A percentile compares a stretch with the other conserved stretches of the same genome.
Conservation (phyloP, 2,329 filamentous ascomycete genomes). For the Sordariomycetes sp. region DNA sequence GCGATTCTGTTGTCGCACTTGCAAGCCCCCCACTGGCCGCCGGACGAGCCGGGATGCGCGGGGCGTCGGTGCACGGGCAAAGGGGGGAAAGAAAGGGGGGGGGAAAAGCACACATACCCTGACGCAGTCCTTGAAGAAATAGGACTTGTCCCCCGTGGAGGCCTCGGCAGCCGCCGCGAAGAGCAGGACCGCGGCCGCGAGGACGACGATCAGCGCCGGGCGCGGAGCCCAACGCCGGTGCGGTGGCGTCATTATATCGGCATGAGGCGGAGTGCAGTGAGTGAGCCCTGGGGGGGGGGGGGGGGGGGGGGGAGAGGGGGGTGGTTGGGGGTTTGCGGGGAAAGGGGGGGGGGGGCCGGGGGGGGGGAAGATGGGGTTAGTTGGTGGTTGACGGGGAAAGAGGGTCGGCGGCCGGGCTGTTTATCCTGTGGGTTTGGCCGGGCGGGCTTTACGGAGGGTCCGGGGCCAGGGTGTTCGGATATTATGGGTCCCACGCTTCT, state of each 20-base stretch:
- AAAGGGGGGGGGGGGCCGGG: too few relatives aligned
- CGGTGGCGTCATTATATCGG: not conserved
- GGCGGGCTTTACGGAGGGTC: too few relatives aligned
- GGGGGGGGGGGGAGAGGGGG: not conserved
- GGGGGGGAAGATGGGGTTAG: not conserved
- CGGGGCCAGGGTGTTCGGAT: not conserved
- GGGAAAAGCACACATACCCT: constrained; percentile 37
- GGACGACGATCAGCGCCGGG: not conserved
- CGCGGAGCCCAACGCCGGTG: constrained; percentile 1
- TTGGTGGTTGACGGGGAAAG: too few relatives aligned
- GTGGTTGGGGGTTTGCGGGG: too few relatives aligned
- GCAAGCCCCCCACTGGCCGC: not conserved
- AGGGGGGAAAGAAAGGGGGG: not conserved
- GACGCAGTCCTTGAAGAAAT: constrained; percentile 80
- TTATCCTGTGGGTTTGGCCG: too few relatives aligned
- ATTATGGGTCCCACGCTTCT: not conserved
- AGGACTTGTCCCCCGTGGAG: constrained; percentile 71
- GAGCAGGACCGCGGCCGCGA: constrained; percentile 12
- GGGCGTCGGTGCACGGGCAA: too few relatives aligned
- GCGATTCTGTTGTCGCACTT: not conserved
- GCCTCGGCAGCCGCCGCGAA: constrained; percentile 40
- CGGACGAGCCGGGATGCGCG: too few relatives aligned
- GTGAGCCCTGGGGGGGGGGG: not conserved
- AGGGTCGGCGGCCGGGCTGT: too few relatives aligned
- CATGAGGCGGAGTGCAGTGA: not conserved